A percentile compares a stretch with the other conserved stretches of the same genome.
phyloP scores from a whole-genome alignment of 768 basidiomycete genomes.

The Russula griseocarnosa region DNA sequence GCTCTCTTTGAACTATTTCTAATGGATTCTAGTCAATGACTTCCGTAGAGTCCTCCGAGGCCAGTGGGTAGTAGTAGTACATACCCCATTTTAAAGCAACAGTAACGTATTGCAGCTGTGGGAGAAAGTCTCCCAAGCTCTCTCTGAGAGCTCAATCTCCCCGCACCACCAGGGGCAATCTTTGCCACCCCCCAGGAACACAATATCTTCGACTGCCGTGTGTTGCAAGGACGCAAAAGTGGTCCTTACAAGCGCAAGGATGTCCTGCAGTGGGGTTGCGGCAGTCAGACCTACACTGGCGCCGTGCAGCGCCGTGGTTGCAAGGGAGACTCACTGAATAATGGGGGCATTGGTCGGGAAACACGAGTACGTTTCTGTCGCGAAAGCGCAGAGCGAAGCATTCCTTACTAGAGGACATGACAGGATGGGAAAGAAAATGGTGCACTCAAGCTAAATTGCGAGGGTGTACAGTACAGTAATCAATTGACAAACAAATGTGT shows the following conservation, averaged over 20 bases:
- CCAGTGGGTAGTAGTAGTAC: no score
- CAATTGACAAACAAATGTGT: neutral
- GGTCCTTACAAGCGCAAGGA: neutral
- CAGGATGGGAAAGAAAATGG: neutral
- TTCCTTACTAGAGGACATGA: neutral
- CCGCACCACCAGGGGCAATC: neutral
- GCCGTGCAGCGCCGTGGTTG: no score
- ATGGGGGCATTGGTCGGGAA: neutral
- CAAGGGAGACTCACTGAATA: neutral
- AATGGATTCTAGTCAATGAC: neutral
- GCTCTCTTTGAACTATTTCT: neutral
- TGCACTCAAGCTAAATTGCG: no score
- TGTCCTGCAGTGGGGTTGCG: neutral
- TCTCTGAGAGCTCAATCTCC: neutral
- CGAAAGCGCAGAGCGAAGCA: neutral
- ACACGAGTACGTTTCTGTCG: neutral
- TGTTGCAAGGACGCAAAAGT: neutral
- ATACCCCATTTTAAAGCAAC: neutral
- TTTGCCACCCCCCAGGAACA: neutral
- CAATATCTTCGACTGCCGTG: neutral
- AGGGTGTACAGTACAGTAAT: no score
- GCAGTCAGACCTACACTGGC: neutral
- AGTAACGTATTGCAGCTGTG: neutral
- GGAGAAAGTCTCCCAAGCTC: neutral
- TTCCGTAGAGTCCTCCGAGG: neutral